Percentiles rank a stretch among this genome's conserved stretches.
Conservation (phyloP, 192 early-diverging fungal species). For the Tieghemiomyces parasiticus region DNA sequence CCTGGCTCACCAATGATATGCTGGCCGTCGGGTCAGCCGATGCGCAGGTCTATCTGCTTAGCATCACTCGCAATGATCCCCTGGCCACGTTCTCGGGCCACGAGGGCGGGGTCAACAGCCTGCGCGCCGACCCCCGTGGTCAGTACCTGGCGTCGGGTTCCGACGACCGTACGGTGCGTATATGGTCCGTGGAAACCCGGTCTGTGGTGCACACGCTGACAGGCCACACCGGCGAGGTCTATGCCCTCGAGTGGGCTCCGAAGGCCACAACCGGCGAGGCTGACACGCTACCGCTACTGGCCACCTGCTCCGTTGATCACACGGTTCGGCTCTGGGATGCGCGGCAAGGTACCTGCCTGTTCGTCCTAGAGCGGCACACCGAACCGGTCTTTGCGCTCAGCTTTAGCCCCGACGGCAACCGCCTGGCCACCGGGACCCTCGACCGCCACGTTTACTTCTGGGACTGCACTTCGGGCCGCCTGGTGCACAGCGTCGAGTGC, state of each 20-base stretch:
- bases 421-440: constrained; percentile 48
- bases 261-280: constrained; percentile 14
- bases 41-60: constrained; percentile 51
- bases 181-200: not conserved
- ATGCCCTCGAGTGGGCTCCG: constrained; percentile 59
- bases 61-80: constrained; percentile 41
- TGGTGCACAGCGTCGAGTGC: not conserved
- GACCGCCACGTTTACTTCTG: constrained; percentile 56
- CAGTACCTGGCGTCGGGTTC: constrained; percentile 8
- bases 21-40: constrained; percentile 70
- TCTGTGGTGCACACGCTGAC: constrained; percentile 2
- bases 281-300: constrained; percentile 24
- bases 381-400: constrained; percentile 42
- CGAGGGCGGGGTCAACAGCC: constrained; percentile 18
- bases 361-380: constrained; percentile 37
- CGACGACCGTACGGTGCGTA: not conserved
- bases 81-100: constrained; percentile 49
- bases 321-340: constrained; percentile 70
- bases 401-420: constrained; percentile 48
- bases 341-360: constrained; percentile 36
- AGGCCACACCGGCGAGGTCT: constrained; percentile 53
- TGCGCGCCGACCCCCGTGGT: not conserved
- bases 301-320: constrained; percentile 54
- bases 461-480: constrained; percentile 12
- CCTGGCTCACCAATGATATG: constrained; percentile 68